Evolutionary conservation across 495 filamentous ascomycete species (phyloP).

Genomic region (Barbatosphaeria neglecta): DNA sequence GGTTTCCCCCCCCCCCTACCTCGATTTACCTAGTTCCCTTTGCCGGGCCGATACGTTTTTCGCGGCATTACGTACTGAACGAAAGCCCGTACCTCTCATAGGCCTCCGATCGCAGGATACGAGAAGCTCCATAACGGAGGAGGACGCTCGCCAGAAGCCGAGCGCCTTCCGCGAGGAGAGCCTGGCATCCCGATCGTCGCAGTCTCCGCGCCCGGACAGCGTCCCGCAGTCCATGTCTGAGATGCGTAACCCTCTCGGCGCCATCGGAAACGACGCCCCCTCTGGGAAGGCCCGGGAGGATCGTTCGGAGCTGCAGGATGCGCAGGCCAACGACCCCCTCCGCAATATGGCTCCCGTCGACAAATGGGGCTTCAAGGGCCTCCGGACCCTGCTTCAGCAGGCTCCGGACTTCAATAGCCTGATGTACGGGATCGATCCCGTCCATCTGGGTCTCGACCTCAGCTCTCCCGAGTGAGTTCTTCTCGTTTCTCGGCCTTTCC

Average conservation of each 20-base stretch:
- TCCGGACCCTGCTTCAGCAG: slow-evolving; percentile 67
- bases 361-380: slow-evolving; percentile 67
- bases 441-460: slow-evolving; percentile 64
- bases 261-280: slow-evolving; percentile 31
- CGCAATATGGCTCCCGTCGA: slow-evolving; percentile 70
- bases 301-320: slow-evolving; percentile 26
- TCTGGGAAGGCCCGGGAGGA: slow-evolving; percentile 30
- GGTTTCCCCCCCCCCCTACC: too few species aligned
- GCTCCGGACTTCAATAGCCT: slow-evolving; percentile 65
- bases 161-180: slow-evolving; percentile 29
- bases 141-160: slow-evolving; percentile 30
- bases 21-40: too few species aligned
- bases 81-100: background rate
- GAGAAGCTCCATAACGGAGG: slow-evolving; percentile 22
- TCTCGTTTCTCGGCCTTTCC: too few species aligned
- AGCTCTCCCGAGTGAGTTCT: slow-evolving; percentile 68
- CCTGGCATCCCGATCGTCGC: slow-evolving; percentile 21
- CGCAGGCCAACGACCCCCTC: slow-evolving; percentile 40
- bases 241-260: slow-evolving; percentile 29
- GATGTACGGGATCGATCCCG: slow-evolving; percentile 68
- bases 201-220: slow-evolving; percentile 22
- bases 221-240: slow-evolving; percentile 7
- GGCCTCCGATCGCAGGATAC: slow-evolving; percentile 25
- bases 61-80: background rate
- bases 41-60: background rate